Evolutionary conservation across 106 monocot species (phyloP).

Genomic region (Alisma plantagoaquatica): DNA sequence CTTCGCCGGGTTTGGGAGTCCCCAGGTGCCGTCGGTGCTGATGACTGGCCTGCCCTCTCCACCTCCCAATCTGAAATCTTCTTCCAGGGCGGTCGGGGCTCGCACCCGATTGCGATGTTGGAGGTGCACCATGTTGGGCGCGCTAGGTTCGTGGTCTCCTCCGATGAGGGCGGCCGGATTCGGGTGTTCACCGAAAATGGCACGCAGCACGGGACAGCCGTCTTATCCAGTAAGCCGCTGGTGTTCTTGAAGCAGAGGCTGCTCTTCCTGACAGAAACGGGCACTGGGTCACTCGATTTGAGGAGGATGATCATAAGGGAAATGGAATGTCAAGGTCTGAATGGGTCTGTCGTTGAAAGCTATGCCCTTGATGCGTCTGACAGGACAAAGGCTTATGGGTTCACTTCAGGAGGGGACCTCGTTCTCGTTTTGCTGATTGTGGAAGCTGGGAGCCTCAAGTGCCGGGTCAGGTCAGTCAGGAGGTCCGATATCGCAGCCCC

Average conservation of each 20-base stretch:
- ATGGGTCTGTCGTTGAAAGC: conserved; percentile 43
- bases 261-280: conserved; percentile 74
- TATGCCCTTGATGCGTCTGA: conserved; percentile 70
- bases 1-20: conserved; percentile 52
- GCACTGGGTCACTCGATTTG: conserved; percentile 75
- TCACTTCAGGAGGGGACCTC: conserved; percentile 55
- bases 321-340: conserved; percentile 74
- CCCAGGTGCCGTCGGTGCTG: conserved; percentile 22
- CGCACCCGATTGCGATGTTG: conserved; percentile 35
- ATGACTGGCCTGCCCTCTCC: conserved; percentile 52
- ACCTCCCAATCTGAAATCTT: conserved; percentile 28
- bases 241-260: conserved; percentile 74
- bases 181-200: conserved; percentile 78
- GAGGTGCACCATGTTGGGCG: conserved; percentile 55
- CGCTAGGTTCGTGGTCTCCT: conserved; percentile 40
- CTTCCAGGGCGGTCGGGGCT: conserved; percentile 27
- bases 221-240: conserved; percentile 36
- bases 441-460: conserved; percentile 60
- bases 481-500: conserved; percentile 62
- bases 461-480: conserved; percentile 56
- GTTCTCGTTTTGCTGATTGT: conserved; percentile 61
- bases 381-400: conserved; percentile 80
- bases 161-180: conserved; percentile 56
- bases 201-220: conserved; percentile 55
- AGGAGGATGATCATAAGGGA: conserved; percentile 66